Evolutionary conservation across 495 filamentous ascomycete genomes (phyloP), one percentile per base, ranked within the genome.

Genomic region (Achaetomiella virescens): DNA sequence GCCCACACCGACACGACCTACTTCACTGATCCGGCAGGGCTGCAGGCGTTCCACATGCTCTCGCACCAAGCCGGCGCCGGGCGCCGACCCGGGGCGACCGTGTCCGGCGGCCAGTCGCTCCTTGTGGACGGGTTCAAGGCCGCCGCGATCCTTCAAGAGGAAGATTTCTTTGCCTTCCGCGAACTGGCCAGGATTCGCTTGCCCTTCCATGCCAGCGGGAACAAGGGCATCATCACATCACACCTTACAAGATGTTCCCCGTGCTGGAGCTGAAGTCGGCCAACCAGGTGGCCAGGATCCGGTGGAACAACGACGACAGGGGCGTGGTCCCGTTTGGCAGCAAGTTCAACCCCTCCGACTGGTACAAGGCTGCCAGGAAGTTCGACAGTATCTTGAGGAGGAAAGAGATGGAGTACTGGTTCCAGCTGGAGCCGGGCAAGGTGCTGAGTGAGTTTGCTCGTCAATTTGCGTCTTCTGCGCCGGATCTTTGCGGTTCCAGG

Each of bases 1-100:
- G 83, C 84, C 8, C 92, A 97, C 66, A 97, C 92, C 4, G 92
- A 97, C 70, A 96, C 81, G 21, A 95, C 91, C 35, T 97, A 97
- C 68, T 97, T 96, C 70, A 86, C 83, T 12, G 90, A 96, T 42
- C 92, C 92, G 0, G 84, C 88, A 11, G 89, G 92, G 24, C 79
- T 97, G 15, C 92, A 97, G 63, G 77, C 91, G 6, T 93, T 97
- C 67, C 92, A 97, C 60, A 73, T 96, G 4, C 80, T 97, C 11
- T 89, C 86, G 2, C 92, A 97, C 66, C 79, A 73, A 3, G 55
- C 60, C n/a, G 18, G 55, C 59, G 2, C 51, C 54, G 0, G 70
- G 21, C 25, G 43, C 48, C 12, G 75, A 78, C n/a, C n/a, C n/a
- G n/a, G n/a, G n/a, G n/a, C n/a, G 10, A 84, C 80, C 1, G 57